Percentiles rank a stretch among this genome's conserved stretches.
Conservation (phyloP, 805 yeast species). For the Debaryomyces prosopidis region DNA sequence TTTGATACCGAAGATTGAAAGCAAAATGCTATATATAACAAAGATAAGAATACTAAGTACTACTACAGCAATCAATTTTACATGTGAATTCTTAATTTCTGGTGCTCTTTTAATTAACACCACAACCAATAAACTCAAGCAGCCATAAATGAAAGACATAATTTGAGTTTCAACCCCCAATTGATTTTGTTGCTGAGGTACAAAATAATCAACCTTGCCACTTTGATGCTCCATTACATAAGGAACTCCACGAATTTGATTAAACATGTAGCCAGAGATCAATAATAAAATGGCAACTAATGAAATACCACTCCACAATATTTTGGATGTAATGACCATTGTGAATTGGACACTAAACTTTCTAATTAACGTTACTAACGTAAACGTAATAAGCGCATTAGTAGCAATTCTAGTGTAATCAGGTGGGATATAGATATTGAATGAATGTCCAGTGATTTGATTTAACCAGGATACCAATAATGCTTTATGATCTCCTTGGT, state of each 20-base stretch:
- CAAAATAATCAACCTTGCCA: slow-evolving; percentile 39
- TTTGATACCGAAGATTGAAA: slow-evolving; percentile 69
- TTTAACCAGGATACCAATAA: slow-evolving; percentile 38
- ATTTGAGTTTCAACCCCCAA: slow-evolving; percentile 89
- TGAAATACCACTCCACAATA: slow-evolving; percentile 72
- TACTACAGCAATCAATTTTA: slow-evolving; percentile 50
- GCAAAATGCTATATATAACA: slow-evolving; percentile 60
- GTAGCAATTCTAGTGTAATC: slow-evolving; percentile 42
- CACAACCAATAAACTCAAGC: slow-evolving; percentile 60
- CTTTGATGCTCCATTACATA: slow-evolving; percentile 50
- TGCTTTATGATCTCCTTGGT: slow-evolving; percentile 43
- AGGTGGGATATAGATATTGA: slow-evolving; percentile 40
- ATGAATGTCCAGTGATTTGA: slow-evolving; percentile 31
- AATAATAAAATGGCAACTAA: slow-evolving; percentile 68
- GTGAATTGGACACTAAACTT: slow-evolving; percentile 32
- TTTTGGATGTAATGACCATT: slow-evolving; percentile 47
- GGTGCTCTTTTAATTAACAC: slow-evolving; percentile 61
- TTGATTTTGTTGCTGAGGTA: slow-evolving; percentile 71
- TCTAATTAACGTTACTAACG: slow-evolving; percentile 23
- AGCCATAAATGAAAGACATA: slow-evolving; percentile 70
- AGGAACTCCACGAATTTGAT: slow-evolving; percentile 74
- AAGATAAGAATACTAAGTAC: slow-evolving; percentile 47
- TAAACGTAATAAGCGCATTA: slow-evolving; percentile 34
- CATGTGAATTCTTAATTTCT: slow-evolving; percentile 39
- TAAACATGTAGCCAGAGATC: slow-evolving; percentile 91